These are phyloP conservation scores for Dactylellina haptotyla DNA, from an alignment of 2,329 filamentous ascomycete species.

Conservation along the genomic window DNA sequence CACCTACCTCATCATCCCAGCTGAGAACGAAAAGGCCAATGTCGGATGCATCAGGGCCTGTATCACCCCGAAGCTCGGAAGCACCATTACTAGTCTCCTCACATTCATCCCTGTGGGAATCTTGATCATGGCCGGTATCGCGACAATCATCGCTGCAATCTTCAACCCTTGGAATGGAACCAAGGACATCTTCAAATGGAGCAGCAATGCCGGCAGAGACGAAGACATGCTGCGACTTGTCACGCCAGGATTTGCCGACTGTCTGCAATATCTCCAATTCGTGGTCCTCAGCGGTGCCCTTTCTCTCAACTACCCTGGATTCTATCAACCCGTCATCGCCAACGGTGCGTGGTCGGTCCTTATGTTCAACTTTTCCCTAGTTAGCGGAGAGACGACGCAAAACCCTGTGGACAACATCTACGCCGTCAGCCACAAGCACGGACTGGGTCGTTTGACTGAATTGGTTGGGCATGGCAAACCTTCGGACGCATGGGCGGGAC, in stretches of 20 bases:
- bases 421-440: constrained; percentile 78
- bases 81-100: constrained; percentile 63
- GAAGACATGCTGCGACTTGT: constrained; percentile 89
- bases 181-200: constrained; percentile 89
- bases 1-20: constrained; percentile 78
- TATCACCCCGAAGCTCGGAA: constrained; percentile 83
- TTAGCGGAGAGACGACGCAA: constrained; percentile 69
- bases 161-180: constrained; percentile 90
- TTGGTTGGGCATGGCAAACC: constrained; percentile 80
- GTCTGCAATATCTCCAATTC: constrained; percentile 96
- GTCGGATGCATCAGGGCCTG: constrained; percentile 84
- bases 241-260: constrained; percentile 95
- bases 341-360: constrained; percentile 87
- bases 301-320: constrained; percentile 89
- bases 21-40: constrained; percentile 69
- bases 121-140: constrained; percentile 80
- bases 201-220: constrained; percentile 96
- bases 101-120: constrained; percentile 79
- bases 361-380: constrained; percentile 89
- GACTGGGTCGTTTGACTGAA: constrained; percentile 80
- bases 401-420: constrained; percentile 88
- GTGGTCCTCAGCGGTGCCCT: constrained; percentile 86
- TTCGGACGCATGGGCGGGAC: constrained; percentile 89
- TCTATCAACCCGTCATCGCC: constrained; percentile 89
- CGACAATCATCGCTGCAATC: constrained; percentile 84